Conservation (phyloP, 768 basidiomycete genomes). For the Tylopilus vinaceipallidus region DNA sequence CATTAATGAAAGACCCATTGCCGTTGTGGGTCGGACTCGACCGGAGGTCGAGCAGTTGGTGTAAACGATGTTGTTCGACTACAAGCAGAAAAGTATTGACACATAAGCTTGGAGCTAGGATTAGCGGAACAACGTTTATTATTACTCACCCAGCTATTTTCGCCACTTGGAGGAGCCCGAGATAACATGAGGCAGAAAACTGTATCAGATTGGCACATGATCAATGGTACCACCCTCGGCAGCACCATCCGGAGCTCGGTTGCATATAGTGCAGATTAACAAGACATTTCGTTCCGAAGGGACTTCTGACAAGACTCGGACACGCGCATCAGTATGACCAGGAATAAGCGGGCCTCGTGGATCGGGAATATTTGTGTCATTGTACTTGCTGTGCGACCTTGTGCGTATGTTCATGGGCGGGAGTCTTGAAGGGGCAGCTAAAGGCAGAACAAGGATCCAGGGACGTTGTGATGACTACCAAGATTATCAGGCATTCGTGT, state of each 20-base stretch:
- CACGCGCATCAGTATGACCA: constrained; percentile 18
- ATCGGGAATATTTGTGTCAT: constrained; percentile 13
- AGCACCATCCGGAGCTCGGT: constrained; percentile 8
- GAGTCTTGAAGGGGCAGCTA: constrained; percentile 8
- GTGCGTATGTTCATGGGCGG: constrained; percentile 7
- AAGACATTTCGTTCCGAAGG: constrained; percentile 20
- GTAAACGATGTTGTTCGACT: neutral
- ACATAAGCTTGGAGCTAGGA: constrained; percentile 12
- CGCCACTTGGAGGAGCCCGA: neutral
- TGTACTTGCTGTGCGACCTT: constrained; percentile 19
- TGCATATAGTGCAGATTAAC: constrained; percentile 16
- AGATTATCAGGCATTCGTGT: constrained; percentile 12
- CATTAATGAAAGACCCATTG: neutral
- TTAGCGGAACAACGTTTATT: neutral
- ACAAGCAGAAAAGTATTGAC: neutral
- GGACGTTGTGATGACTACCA: constrained; percentile 32
- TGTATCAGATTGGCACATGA: neutral
- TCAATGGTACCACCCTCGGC: neutral
- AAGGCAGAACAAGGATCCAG: constrained; percentile 31
- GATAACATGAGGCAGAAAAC: constrained; percentile 4
- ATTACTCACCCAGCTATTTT: neutral
- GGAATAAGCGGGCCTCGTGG: constrained; percentile 18
- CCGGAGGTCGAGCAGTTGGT: constrained; percentile 1
- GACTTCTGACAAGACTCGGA: constrained; percentile 22
- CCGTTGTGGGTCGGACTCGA: constrained; percentile 5